Base-by-base conservation (phyloP, 768 basidiomycete species). In the Fomitopsis serialis region DNA sequence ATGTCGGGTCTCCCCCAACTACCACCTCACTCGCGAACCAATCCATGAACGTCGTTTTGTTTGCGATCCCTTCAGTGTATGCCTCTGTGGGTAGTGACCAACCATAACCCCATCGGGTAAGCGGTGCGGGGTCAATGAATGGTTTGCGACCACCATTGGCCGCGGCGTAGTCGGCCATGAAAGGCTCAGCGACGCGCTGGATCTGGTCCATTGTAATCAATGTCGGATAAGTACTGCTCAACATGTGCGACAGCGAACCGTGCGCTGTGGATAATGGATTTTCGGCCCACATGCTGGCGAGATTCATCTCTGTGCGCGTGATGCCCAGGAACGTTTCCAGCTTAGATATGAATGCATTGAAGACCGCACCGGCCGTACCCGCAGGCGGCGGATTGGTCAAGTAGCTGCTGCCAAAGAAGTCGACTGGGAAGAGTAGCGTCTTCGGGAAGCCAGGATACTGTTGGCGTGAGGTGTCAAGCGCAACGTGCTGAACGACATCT, bases 31-130 rank as follows among this genome's bases (percentile, higher is more conserved):
- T 44, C 13, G 64, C 61, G 34, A 64, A 60, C 67, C 67, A 68
- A 49, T 66, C 54, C 65, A 62, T 63, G 58, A 68, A 68, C 29
- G 61, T 53, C 17, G 63, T 62, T 53, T 64, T 66, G 57, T 64
- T 64, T 32, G 52, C 52, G 35, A 65, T 40, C 1, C 59, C 65
- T 42, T 61, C 61, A 15, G 49, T 52, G 45, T 62, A 61, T n/a
- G 54, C 46, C 2, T 57, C 59, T 0, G 52, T 42, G 6, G 58
- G 53, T 37, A 63, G 52, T 25, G 43, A 54, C 17, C 61, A 58
- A 2, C 58, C 64, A 25, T 62, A 66, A 21, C 10, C 36, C 67
- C 67, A 68, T 1, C 65, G 62, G 10, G 56, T 59, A 15, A 62
- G 51, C 8, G 65, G 65, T 7, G 64, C 61, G 21, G 67, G 67